Base-by-base conservation (phyloP, 73 alveolate genomes). In the Paramecium bursaria region DNA sequence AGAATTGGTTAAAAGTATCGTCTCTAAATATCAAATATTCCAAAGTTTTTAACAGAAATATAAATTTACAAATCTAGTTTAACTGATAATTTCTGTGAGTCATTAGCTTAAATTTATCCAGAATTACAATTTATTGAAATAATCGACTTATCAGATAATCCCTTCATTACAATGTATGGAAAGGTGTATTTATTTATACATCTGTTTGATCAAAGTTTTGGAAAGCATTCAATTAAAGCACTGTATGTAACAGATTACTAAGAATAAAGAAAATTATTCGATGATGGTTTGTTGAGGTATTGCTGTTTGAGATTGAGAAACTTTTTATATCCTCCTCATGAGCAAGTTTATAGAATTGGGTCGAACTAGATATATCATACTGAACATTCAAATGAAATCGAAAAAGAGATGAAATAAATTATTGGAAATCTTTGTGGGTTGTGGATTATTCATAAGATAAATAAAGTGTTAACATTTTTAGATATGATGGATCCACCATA, bases 231-330 rank as follows among this genome's bases (percentile, higher is more conserved):
- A 15, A 19, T 67, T 39, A 67, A 42, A 39, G 82, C 82, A 0
- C 19, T 67, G 55, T 67, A 67, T 19, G 44, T 67, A 35, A 42
- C 60, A 4, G 82, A 67, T 67, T 67, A 53, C 14, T 42, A 67
- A 67, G 82, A 67, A 67, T 39, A 42, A 67, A 67, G 82, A 67
- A 67, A 67, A 42, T 67, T 67, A 67, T 67, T 33, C 44, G 82
- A 67, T 67, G 82, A 67, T 67, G 82, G 82, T 6, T 42, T 67
- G 15, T 19, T 67, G 21, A 67, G 82, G 44, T 67, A 35, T 17
- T 14, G 33, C 10, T 25, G 46, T 0, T 47, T 67, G 2, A 35
- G 55, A 42, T 67, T 67, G 33, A 39, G 82, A 39, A 67, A 67
- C 44, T 67, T 67, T 67, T 42, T 67, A 14, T 67, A 67, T 67